Conservation (phyloP, 257 asterid genomes). For the Solanum tacnaense region DNA sequence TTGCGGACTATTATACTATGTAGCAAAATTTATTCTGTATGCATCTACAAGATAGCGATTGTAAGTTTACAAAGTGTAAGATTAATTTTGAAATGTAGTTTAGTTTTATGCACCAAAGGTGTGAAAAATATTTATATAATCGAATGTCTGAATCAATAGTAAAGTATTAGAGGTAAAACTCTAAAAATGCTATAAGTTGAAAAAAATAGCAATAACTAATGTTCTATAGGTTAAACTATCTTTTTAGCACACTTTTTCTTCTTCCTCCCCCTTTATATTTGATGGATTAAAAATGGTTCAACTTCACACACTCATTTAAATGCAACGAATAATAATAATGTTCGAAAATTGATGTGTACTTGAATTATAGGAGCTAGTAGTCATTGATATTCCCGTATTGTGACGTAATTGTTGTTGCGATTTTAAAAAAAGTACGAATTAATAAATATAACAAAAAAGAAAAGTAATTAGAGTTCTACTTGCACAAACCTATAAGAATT, state of each 20-base stretch:
- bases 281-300: not conserved
- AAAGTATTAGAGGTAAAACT: not conserved
- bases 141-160: not conserved
- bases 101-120: not conserved
- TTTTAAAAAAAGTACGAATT: too few species aligned
- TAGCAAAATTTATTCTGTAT: not conserved
- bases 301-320: not conserved
- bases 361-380: not conserved
- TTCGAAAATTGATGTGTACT: not conserved
- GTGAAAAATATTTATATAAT: not conserved
- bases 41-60: fast-evolving
- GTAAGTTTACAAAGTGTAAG: too few species aligned
- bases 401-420: fast-evolving
- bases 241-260: not conserved
- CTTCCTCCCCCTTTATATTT: not conserved
- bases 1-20: not conserved
- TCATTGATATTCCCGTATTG: not conserved
- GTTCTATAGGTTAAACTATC: not conserved
- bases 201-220: not conserved
- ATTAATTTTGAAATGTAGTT: not conserved
- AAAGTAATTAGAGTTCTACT: not conserved
- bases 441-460: not conserved
- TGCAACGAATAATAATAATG: not conserved
- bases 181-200: not conserved
- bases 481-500: not conserved